phyloP scores from a whole-genome alignment of 345 rosid genomes.

The Eucalyptus marginata region DNA sequence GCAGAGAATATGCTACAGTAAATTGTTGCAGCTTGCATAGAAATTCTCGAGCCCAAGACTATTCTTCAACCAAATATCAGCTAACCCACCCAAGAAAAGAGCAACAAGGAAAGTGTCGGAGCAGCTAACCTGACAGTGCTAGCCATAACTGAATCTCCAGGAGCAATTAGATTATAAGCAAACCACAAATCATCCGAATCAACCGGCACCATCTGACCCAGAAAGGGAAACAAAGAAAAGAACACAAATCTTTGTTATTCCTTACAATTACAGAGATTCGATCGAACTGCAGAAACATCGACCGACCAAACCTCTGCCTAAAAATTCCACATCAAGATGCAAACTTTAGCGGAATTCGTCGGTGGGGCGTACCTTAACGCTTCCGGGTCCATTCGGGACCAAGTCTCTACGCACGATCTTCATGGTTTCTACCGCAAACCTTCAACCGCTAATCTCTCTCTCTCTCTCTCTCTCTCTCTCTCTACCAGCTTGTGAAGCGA shows the following conservation, averaged over 20 bases:
- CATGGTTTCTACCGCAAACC: slow-evolving; percentile 10
- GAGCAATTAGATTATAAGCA: slow-evolving; percentile 70
- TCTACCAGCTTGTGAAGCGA: not conserved
- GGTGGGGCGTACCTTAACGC: slow-evolving; percentile 49
- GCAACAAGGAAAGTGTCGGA: not conserved
- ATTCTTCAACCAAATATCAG: not conserved
- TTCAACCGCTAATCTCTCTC: not conserved
- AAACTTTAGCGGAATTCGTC: not conserved
- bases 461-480: not conserved
- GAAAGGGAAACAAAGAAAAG: not conserved
- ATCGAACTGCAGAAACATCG: not conserved
- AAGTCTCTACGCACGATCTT: slow-evolving; percentile 40
- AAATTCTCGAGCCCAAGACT: not conserved
- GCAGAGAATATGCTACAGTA: not conserved
- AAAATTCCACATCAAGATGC: not conserved
- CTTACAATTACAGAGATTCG: not conserved
- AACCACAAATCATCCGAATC: slow-evolving; percentile 94
- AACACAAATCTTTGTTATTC: not conserved
- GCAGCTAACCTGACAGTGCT: slow-evolving; percentile 62
- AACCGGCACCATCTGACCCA: slow-evolving; percentile 52
- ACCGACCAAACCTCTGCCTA: not conserved
- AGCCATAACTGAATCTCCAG: slow-evolving; percentile 76
- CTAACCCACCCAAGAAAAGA: not conserved
- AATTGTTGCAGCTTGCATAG: not conserved
- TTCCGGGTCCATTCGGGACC: slow-evolving; percentile 60